These are phyloP conservation scores for Ophiostoma pallidulum DNA, from an alignment of 2,329 filamentous ascomycete species.

Conservation along the genomic window DNA sequence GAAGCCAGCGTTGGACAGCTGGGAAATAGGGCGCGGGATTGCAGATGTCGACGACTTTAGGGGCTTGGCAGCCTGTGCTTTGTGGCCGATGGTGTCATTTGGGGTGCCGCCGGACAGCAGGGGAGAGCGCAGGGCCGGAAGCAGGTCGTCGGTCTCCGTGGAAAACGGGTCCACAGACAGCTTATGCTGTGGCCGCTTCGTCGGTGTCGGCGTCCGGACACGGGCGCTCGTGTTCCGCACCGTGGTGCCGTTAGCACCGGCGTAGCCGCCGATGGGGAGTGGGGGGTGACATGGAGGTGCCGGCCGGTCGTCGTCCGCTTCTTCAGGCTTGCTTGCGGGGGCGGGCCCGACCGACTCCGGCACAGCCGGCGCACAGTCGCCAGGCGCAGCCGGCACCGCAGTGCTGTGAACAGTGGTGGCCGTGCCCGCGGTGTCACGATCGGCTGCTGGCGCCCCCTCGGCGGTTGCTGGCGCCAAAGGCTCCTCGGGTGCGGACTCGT, in stretches of 20 bases:
- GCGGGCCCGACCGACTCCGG: no score
- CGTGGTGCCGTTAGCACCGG: background rate
- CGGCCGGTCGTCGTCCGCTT: background rate
- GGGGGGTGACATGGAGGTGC: background rate
- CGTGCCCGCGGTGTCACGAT: no score
- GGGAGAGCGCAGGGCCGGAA: slow-evolving; percentile 24
- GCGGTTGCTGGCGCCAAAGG: no score
- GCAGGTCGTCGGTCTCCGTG: slow-evolving; percentile 23
- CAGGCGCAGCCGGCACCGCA: no score
- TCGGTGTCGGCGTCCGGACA: slow-evolving; percentile 22
- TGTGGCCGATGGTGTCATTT: slow-evolving; percentile 16
- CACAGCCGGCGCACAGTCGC: no score
- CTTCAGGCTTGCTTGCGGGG: no score
- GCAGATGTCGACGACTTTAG: slow-evolving; percentile 18
- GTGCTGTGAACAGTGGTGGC: no score
- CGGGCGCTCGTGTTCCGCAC: slow-evolving; percentile 27
- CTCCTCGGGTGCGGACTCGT: background rate
- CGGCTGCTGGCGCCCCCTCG: no score
- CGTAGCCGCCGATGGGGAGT: background rate
- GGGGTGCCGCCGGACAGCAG: slow-evolving; percentile 16
- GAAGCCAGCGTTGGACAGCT: slow-evolving; percentile 25
- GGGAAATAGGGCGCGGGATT: slow-evolving; percentile 26
- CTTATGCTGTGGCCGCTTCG: slow-evolving; percentile 24
- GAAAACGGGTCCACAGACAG: slow-evolving; percentile 26
- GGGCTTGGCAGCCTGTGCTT: slow-evolving; percentile 14